These are phyloP conservation scores for Hyaloscypha bicolor DNA, from an alignment of 495 filamentous ascomycete species.

Conservation along the genomic window DNA sequence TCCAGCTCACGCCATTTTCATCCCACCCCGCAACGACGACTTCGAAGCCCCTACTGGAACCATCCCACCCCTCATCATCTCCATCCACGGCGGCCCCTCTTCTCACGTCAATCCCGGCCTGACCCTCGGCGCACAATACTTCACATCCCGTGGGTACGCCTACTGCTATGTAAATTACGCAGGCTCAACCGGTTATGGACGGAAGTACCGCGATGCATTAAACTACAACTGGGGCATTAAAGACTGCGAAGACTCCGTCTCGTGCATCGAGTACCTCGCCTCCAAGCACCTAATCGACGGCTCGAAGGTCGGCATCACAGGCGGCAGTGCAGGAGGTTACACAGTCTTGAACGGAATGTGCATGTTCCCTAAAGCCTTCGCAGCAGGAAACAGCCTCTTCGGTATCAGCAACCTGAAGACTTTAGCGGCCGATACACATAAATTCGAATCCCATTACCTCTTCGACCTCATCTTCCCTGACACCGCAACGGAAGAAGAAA, in stretches of 20 bases:
- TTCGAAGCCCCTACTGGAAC: constrained; percentile 34
- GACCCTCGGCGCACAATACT: constrained; percentile 47
- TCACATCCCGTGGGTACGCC: constrained; percentile 53
- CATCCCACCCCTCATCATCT: constrained; percentile 48
- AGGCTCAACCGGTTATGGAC: constrained; percentile 50
- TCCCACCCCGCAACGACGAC: constrained; percentile 46
- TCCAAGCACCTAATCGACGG: constrained; percentile 36
- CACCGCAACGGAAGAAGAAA: constrained; percentile 36
- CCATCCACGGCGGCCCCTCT: constrained; percentile 54
- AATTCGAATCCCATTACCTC: constrained; percentile 54
- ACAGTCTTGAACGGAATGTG: constrained; percentile 45
- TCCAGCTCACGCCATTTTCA: constrained; percentile 45
- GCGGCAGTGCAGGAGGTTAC: constrained; percentile 53
- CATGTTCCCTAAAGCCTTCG: constrained; percentile 36
- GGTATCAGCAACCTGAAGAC: constrained; percentile 48
- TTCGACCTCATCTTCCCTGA: constrained; percentile 40
- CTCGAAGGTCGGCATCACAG: constrained; percentile 46
- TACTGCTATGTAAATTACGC: constrained; percentile 51
- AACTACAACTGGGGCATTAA: constrained; percentile 47
- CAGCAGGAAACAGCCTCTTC: constrained; percentile 45
- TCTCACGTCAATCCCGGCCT: constrained; percentile 36
- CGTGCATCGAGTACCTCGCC: constrained; percentile 44
- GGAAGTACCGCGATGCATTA: constrained; percentile 47
- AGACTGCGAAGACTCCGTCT: constrained; percentile 48
- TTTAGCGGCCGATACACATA: constrained; percentile 48